These are phyloP conservation scores for Pseudocercospora vitis DNA, from an alignment of 2,329 filamentous ascomycete genomes.

Conservation along the genomic window DNA sequence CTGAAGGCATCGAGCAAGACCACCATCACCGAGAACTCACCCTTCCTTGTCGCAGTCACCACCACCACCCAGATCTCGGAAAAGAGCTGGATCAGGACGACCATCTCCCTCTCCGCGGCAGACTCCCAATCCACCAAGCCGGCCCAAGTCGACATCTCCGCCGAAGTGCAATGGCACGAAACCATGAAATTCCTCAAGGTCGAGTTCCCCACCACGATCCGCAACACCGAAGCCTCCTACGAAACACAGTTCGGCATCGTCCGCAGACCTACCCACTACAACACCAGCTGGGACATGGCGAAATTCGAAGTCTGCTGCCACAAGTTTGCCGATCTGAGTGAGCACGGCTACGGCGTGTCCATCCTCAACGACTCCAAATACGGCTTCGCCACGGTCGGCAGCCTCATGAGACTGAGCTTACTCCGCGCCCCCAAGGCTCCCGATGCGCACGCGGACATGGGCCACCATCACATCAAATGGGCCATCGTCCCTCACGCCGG, in stretches of 20 bases:
- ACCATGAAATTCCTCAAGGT: slow-evolving; percentile 98
- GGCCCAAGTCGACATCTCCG: slow-evolving; percentile 73
- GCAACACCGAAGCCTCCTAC: slow-evolving; percentile 89
- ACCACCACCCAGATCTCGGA: slow-evolving; percentile 87
- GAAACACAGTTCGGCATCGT: slow-evolving; percentile 93
- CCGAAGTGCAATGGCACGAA: slow-evolving; percentile 95
- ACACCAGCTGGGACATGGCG: slow-evolving; percentile 96
- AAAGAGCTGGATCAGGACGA: slow-evolving; percentile 80
- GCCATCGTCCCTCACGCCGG: slow-evolving; percentile 85
- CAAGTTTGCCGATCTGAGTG: slow-evolving; percentile 88
- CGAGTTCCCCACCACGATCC: slow-evolving; percentile 90
- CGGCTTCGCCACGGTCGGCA: slow-evolving; percentile 87
- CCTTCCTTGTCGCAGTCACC: slow-evolving; percentile 75
- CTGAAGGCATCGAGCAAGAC: slow-evolving; percentile 65
- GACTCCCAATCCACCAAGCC: slow-evolving; percentile 58
- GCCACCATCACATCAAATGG: slow-evolving; percentile 75
- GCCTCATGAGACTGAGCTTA: slow-evolving; percentile 83
- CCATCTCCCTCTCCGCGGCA: slow-evolving; percentile 75
- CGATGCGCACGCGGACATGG: slow-evolving; percentile 93
- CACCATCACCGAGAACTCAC: slow-evolving; percentile 67
- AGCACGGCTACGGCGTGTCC: slow-evolving; percentile 84
- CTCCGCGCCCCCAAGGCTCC: slow-evolving; percentile 88
- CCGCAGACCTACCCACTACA: slow-evolving; percentile 91
- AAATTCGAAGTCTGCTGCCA: slow-evolving; percentile 97
- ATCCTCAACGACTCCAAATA: slow-evolving; percentile 96